A percentile compares a stretch with the other conserved stretches of the same genome.
Evolutionary conservation across 495 filamentous ascomycete species (phyloP).

Genomic region (Aspergillus bridgeri): DNA sequence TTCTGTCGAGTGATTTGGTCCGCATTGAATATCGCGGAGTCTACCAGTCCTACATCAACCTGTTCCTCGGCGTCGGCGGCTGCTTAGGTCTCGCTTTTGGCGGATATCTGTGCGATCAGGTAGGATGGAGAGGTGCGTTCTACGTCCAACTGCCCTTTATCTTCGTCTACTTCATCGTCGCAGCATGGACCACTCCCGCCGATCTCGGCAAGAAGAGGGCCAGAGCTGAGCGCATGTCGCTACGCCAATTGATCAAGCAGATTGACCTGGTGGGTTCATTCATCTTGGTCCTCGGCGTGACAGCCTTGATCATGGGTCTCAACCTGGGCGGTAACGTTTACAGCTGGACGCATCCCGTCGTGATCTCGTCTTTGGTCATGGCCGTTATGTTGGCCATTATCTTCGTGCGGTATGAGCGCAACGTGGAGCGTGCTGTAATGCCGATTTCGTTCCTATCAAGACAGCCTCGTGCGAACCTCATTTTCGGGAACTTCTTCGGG

Average conservation of each 20-base stretch:
- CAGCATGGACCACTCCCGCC: conserved; percentile 54
- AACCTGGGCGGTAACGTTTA: conserved; percentile 76
- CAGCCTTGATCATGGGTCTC: conserved; percentile 67
- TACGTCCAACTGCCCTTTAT: conserved; percentile 65
- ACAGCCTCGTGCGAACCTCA: conserved; percentile 60
- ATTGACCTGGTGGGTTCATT: conserved; percentile 68
- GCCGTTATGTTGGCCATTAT: conserved; percentile 53
- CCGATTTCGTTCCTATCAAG: conserved; percentile 59
- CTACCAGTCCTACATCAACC: conserved; percentile 76
- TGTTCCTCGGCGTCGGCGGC: conserved; percentile 61
- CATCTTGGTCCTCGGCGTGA: conserved; percentile 60
- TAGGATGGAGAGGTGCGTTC: conserved; percentile 74
- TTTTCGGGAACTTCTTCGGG: conserved; percentile 67
- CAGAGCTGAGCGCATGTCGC: conserved; percentile 41
- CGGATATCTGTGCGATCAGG: conserved; percentile 65
- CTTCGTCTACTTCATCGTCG: conserved; percentile 55
- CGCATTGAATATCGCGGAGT: conserved; percentile 69
- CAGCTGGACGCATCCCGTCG: conserved; percentile 68
- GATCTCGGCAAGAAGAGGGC: conserved; percentile 53
- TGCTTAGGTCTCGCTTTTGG: conserved; percentile 68
- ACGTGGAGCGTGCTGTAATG: conserved; percentile 65
- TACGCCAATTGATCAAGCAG: conserved; percentile 56
- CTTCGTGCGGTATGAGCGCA: conserved; percentile 60
- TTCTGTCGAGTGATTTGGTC: conserved; percentile 72
- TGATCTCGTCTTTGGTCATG: conserved; percentile 58